phyloP scores from a whole-genome alignment of 768 basidiomycete genomes.

The Epithele typhae region DNA sequence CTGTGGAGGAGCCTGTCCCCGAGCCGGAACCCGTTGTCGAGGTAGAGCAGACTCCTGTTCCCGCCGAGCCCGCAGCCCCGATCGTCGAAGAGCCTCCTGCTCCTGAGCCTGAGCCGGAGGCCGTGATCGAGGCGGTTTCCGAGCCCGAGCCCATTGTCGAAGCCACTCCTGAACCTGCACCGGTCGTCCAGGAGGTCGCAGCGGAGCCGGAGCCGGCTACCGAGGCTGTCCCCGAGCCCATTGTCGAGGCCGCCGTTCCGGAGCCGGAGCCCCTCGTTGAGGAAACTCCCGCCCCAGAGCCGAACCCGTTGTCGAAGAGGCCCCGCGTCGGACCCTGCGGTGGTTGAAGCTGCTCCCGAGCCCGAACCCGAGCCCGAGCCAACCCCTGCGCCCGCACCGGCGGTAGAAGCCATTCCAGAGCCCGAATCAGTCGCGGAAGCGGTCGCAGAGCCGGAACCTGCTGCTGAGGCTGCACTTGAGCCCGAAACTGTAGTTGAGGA shows the following conservation, averaged over 20 bases:
- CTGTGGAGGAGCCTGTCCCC: background rate
- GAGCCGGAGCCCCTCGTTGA: conserved; percentile 16
- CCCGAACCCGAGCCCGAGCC: background rate
- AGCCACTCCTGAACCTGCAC: background rate
- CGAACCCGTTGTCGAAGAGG: background rate
- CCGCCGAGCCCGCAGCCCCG: background rate
- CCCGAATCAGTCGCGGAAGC: too few species aligned
- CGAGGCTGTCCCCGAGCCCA: conserved; percentile 4
- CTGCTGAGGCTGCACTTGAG: background rate
- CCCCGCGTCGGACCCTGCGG: background rate
- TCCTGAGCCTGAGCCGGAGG: conserved; percentile 10
- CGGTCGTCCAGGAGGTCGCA: conserved; percentile 3
- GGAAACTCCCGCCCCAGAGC: background rate
- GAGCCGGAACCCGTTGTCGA: conserved; percentile 2
- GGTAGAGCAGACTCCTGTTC: background rate
- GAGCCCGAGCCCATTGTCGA: background rate
- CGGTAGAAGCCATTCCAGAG: background rate
- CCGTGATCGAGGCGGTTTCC: conserved; percentile 1
- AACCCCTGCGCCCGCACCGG: background rate
- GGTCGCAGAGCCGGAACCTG: background rate
- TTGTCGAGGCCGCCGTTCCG: conserved; percentile 4
- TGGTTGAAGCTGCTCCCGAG: background rate
- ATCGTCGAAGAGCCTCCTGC: background rate
- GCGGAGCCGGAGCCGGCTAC: conserved; percentile 1
- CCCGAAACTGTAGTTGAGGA: background rate